phyloP scores from a whole-genome alignment of 305 asterid genomes.

The Fraxinus sp. region DNA sequence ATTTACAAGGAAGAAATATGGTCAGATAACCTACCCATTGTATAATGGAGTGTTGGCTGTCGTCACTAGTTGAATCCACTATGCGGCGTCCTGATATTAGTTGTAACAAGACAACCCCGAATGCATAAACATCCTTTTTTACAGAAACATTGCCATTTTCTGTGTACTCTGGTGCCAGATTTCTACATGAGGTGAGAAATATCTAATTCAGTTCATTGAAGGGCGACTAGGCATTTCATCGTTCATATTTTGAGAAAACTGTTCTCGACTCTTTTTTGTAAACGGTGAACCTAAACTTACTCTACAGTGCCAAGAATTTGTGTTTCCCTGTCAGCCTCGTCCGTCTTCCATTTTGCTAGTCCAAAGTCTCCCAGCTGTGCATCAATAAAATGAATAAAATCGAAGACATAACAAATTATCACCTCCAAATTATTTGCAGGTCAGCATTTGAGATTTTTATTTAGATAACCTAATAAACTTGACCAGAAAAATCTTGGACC shows the following conservation, averaged over 20 bases:
- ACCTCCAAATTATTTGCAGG: not conserved
- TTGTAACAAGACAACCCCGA: constrained; percentile 50
- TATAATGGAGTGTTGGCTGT: constrained; percentile 31
- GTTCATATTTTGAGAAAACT: not conserved
- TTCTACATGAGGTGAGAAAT: constrained; percentile 34
- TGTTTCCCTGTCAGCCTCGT: constrained; percentile 24
- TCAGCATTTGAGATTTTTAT: not conserved
- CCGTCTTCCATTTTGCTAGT: constrained; percentile 42
- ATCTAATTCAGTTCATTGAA: not conserved
- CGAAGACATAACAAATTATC: not conserved
- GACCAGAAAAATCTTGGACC: not conserved
- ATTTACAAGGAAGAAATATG: not conserved
- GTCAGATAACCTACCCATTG: constrained; percentile 41
- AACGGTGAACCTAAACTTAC: constrained; percentile 27
- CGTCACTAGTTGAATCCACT: constrained; percentile 30
- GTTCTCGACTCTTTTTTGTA: not conserved
- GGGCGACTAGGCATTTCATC: not conserved
- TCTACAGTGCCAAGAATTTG: constrained; percentile 27
- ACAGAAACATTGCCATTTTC: constrained; percentile 35
- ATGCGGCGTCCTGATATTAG: constrained; percentile 43
- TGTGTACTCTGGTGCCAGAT: constrained; percentile 55
- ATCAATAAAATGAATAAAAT: not conserved
- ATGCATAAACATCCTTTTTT: constrained; percentile 45
- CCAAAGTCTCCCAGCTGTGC: constrained; percentile 52
- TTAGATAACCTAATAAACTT: not conserved